These are phyloP conservation scores for Periconia digitata DNA, from an alignment of 2,329 filamentous ascomycete genomes.

Conservation along the genomic window DNA sequence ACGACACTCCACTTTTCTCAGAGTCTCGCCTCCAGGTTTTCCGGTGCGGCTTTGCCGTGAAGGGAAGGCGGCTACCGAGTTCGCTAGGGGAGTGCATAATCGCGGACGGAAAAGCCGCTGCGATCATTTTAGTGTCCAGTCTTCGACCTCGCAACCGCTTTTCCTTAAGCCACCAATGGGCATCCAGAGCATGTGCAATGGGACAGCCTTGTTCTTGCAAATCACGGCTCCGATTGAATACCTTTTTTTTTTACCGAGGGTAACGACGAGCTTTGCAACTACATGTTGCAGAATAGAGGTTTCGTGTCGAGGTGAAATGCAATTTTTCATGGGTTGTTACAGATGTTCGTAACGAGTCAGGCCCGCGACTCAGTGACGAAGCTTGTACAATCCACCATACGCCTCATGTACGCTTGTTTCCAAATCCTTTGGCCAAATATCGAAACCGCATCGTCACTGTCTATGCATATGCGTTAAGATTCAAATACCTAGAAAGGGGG, in stretches of 20 bases:
- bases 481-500: no score
- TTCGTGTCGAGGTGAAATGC: no score
- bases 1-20: conserved; percentile 12
- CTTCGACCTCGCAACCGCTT: neutral
- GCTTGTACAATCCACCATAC: neutral
- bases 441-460: no score
- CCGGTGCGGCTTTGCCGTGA: conserved; percentile 1
- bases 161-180: neutral
- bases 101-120: neutral
- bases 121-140: neutral
- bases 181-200: neutral
- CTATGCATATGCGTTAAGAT: no score
- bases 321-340: neutral
- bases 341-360: neutral
- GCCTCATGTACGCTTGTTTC: neutral
- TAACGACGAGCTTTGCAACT: no score
- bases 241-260: no score
- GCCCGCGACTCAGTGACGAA: neutral
- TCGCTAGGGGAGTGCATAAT: neutral
- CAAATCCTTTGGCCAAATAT: neutral
- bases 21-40: conserved; percentile 11
- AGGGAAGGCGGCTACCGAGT: neutral
- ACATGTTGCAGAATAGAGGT: no score
- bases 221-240: neutral
- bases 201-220: neutral